Percentiles rank a stretch among this genome's conserved stretches.
Conservation (phyloP, 352 stramenopile species). For the Thraustochytrium striatum region DNA sequence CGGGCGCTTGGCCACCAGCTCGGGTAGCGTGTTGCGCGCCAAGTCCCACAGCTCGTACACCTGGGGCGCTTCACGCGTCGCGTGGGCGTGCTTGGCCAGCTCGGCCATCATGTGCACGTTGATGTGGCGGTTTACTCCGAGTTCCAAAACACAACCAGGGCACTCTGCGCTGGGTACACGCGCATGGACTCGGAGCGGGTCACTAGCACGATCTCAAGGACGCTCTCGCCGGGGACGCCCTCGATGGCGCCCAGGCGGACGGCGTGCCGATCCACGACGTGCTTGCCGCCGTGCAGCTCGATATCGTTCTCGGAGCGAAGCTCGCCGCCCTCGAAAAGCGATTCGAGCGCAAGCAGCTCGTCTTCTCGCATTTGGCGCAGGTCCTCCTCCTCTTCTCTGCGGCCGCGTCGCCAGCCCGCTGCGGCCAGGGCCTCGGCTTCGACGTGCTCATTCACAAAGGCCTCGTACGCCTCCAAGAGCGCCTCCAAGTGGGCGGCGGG, state of each 20-base stretch:
- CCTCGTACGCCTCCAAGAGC: background rate
- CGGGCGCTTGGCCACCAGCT: background rate
- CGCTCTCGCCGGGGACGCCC: slow-evolving; percentile 5
- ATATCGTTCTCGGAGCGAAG: background rate
- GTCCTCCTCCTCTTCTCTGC: slow-evolving; percentile 4
- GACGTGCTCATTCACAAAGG: background rate
- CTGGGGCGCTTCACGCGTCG: background rate
- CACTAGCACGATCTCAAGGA: slow-evolving; percentile 5
- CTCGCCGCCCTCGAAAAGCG: slow-evolving; percentile 27
- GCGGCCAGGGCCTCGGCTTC: background rate
- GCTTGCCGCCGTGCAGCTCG: background rate
- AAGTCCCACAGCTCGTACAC: slow-evolving; percentile 34
- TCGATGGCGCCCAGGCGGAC: slow-evolving; percentile 1
- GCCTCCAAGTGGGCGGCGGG: background rate
- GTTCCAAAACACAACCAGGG: slow-evolving; percentile 31
- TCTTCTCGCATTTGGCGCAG: slow-evolving; percentile 19
- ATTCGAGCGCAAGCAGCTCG: slow-evolving; percentile 10
- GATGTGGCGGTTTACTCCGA: slow-evolving; percentile 28
- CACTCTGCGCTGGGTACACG: slow-evolving; percentile 9
- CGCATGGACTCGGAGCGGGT: background rate
- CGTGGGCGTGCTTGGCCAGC: slow-evolving; percentile 15
- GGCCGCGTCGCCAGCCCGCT: background rate
- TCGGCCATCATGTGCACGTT: slow-evolving; percentile 33
- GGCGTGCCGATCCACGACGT: background rate
- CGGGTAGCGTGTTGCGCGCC: background rate